These are phyloP conservation scores for Dictyostelium firmibasis DNA, from an alignment of 78 protist genomes.

Conservation along the genomic window DNA sequence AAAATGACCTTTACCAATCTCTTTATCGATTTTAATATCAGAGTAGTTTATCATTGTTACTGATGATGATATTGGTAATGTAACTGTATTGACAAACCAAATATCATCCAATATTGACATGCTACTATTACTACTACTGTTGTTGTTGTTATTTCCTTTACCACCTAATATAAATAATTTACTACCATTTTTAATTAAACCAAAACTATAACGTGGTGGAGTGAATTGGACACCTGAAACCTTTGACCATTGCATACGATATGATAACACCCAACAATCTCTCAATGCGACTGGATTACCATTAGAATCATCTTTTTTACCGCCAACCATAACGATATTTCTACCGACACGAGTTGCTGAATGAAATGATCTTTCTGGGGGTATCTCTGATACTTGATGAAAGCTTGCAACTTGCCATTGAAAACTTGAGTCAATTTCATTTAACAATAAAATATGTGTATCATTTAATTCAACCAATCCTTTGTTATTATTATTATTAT, in stretches of 20 bases:
- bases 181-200: conserved; percentile 42
- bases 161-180: conserved; percentile 63
- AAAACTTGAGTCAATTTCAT: conserved; percentile 1
- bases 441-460: conserved; percentile 37
- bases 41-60: conserved; percentile 57
- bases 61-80: conserved; percentile 57
- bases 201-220: conserved; percentile 66
- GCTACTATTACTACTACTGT: background rate
- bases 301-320: conserved; percentile 15
- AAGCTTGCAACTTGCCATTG: conserved; percentile 3
- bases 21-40: conserved; percentile 69
- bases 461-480: conserved; percentile 29
- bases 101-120: conserved; percentile 42
- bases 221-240: conserved; percentile 56
- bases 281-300: conserved; percentile 16
- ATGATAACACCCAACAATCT: conserved; percentile 63
- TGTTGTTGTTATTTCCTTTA: background rate
- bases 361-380: conserved; percentile 65
- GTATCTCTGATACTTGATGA: conserved; percentile 18
- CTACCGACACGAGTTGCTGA: conserved; percentile 65
- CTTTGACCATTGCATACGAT: conserved; percentile 55
- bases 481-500: background rate
- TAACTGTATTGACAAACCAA: conserved; percentile 70
- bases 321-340: conserved; percentile 59
- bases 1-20: conserved; percentile 76